These are phyloP conservation scores for Echites panduratus DNA, from an alignment of 257 asterid genomes.

Conservation along the genomic window DNA sequence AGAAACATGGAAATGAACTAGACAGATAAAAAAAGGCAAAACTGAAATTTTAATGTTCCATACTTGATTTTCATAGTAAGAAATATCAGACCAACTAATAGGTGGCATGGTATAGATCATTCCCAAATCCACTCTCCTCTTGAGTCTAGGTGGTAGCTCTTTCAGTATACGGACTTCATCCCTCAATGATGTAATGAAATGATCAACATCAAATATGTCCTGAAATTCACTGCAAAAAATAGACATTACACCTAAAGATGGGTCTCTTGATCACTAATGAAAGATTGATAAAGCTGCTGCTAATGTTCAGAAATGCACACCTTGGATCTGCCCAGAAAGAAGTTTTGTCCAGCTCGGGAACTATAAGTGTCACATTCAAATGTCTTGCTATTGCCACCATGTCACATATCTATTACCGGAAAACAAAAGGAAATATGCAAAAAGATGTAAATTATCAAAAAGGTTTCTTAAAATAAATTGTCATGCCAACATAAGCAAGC, in stretches of 20 bases:
- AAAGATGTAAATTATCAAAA: not conserved
- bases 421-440: not conserved
- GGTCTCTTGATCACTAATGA: not conserved
- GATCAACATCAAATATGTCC: constrained; percentile 91
- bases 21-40: not conserved
- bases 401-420: constrained; percentile 70
- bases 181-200: constrained; percentile 83
- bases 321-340: constrained; percentile 99
- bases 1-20: constrained; percentile 4
- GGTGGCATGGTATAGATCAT: constrained; percentile 76
- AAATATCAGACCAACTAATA: constrained; percentile 89
- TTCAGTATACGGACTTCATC: constrained; percentile 92
- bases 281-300: not conserved
- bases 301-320: constrained; percentile 28
- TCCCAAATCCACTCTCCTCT: constrained; percentile 80
- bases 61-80: constrained; percentile 86
- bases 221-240: constrained; percentile 74
- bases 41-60: constrained; percentile 6
- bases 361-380: constrained; percentile 84
- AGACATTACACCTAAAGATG: not conserved
- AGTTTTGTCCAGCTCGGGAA: constrained; percentile 96
- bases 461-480: not conserved
- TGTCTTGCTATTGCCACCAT: constrained; percentile 96
- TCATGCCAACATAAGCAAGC: constrained; percentile 4
- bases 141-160: constrained; percentile 84